Conservation (phyloP, 768 basidiomycete species). For the Boletus sensibilis region DNA sequence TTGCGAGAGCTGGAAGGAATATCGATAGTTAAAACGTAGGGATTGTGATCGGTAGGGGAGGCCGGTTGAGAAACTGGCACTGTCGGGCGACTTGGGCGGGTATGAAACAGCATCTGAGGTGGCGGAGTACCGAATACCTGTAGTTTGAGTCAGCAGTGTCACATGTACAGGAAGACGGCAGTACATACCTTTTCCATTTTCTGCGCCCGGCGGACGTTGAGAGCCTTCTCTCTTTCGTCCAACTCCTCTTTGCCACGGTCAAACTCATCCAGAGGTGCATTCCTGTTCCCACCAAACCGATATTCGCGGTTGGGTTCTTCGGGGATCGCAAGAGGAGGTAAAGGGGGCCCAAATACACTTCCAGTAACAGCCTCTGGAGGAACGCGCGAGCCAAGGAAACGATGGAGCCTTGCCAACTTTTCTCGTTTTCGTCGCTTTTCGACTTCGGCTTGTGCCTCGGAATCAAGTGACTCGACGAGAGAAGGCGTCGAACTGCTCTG, state of each 20-base stretch:
- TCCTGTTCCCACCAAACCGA: conserved; percentile 50
- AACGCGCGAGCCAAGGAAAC: conserved; percentile 81
- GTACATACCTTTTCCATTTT: conserved; percentile 82
- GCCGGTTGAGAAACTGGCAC: conserved; percentile 29
- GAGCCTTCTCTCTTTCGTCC: conserved; percentile 69
- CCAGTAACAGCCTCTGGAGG: conserved; percentile 68
- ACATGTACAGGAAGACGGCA: neutral
- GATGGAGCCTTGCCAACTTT: conserved; percentile 77
- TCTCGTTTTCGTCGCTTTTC: conserved; percentile 70
- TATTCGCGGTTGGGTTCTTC: conserved; percentile 35
- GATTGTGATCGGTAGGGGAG: conserved; percentile 17
- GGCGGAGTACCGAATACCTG: conserved; percentile 83
- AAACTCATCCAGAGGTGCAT: conserved; percentile 47
- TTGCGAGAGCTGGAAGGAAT: conserved; percentile 35
- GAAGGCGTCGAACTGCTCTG: conserved; percentile 45
- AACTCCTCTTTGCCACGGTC: conserved; percentile 72
- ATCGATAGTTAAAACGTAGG: conserved; percentile 23
- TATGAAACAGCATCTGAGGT: conserved; percentile 76
- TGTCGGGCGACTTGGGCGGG: conserved; percentile 47
- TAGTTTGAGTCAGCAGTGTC: conserved; percentile 1
- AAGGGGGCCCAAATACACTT: conserved; percentile 31
- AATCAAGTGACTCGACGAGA: conserved; percentile 47
- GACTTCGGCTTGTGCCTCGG: conserved; percentile 57
- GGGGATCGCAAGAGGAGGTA: conserved; percentile 30
- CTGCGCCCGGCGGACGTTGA: conserved; percentile 74